phyloP scores from a whole-genome alignment of 805 yeast genomes.

The Candida railenensis region DNA sequence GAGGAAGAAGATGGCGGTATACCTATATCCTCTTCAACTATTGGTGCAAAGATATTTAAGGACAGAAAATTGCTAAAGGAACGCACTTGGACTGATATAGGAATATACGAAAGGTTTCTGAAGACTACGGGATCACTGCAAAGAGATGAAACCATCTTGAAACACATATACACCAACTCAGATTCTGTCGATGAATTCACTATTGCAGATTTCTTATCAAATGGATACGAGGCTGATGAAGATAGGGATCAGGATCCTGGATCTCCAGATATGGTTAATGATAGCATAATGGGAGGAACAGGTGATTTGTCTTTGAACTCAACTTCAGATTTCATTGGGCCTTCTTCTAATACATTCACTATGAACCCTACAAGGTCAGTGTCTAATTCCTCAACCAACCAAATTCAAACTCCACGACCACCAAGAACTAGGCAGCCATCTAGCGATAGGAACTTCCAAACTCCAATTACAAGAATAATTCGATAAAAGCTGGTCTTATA shows the following conservation, averaged over 20 bases:
- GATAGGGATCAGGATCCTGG: slow-evolving; percentile 10
- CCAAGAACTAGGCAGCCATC: slow-evolving; percentile 39
- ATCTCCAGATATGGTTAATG: slow-evolving; percentile 3
- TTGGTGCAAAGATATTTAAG: slow-evolving; percentile 40
- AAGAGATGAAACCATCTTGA: slow-evolving; percentile 32
- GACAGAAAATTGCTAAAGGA: slow-evolving; percentile 28
- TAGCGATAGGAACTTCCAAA: slow-evolving; percentile 38
- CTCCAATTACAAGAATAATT: slow-evolving; percentile 41
- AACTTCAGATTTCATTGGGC: slow-evolving; percentile 24
- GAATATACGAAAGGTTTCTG: slow-evolving; percentile 26
- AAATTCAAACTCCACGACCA: slow-evolving; percentile 38
- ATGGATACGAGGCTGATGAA: slow-evolving; percentile 23
- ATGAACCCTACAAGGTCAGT: slow-evolving; percentile 13
- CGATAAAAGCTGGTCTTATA: slow-evolving; percentile 14
- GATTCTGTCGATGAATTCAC: slow-evolving; percentile 17
- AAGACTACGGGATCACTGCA: slow-evolving; percentile 16
- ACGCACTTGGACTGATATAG: slow-evolving; percentile 35
- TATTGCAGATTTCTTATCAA: slow-evolving; percentile 32
- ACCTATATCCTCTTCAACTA: slow-evolving; percentile 32
- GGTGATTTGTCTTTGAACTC: slow-evolving; percentile 36
- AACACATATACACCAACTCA: slow-evolving; percentile 20
- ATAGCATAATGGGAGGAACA: slow-evolving; percentile 25
- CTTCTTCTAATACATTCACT: slow-evolving; percentile 19
- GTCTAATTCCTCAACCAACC: slow-evolving; percentile 2
- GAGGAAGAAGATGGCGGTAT: slow-evolving; percentile 41